Evolutionary conservation across 2,329 filamentous ascomycete genomes (phyloP).

Genomic region (Talaromyces sp.): DNA sequence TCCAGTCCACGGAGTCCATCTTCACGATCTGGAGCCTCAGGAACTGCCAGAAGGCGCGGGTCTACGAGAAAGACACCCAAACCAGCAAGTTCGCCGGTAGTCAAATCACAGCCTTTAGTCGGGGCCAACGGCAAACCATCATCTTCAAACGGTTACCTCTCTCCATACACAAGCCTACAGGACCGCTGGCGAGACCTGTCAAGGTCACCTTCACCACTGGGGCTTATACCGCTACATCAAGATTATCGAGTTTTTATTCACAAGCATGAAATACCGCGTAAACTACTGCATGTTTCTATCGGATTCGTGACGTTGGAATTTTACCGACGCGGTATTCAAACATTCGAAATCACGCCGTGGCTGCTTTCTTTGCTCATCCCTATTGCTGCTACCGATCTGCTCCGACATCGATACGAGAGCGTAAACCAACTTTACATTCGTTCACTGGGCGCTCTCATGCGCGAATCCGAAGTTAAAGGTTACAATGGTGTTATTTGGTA

Average conservation of each 20-base stretch:
- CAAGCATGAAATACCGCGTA: conserved; percentile 94
- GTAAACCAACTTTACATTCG: conserved; percentile 87
- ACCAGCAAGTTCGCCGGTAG: conserved; percentile 29
- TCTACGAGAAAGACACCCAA: conserved; percentile 42
- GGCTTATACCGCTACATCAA: conserved; percentile 89
- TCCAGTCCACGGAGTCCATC: conserved; percentile 69
- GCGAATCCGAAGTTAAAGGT: conserved; percentile 87
- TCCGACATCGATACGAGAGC: conserved; percentile 75
- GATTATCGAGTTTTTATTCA: conserved; percentile 91
- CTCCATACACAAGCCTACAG: conserved; percentile 54
- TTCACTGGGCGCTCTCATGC: conserved; percentile 85
- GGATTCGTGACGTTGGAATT: conserved; percentile 88
- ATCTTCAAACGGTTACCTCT: conserved; percentile 64
- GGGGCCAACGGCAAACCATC: conserved; percentile 36
- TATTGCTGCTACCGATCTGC: conserved; percentile 74
- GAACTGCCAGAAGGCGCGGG: conserved; percentile 40
- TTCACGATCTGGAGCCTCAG: conserved; percentile 32
- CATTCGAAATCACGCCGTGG: conserved; percentile 74
- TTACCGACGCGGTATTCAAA: conserved; percentile 75
- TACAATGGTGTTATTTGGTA: conserved; percentile 99
- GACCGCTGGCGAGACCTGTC: conserved; percentile 85
- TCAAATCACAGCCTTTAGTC: conserved; percentile 35
- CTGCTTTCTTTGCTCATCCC: conserved; percentile 78
- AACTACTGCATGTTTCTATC: conserved; percentile 90
- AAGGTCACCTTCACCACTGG: conserved; percentile 85